Base-by-base conservation (phyloP, 495 filamentous ascomycete genomes). In the Xylaria sp. region DNA sequence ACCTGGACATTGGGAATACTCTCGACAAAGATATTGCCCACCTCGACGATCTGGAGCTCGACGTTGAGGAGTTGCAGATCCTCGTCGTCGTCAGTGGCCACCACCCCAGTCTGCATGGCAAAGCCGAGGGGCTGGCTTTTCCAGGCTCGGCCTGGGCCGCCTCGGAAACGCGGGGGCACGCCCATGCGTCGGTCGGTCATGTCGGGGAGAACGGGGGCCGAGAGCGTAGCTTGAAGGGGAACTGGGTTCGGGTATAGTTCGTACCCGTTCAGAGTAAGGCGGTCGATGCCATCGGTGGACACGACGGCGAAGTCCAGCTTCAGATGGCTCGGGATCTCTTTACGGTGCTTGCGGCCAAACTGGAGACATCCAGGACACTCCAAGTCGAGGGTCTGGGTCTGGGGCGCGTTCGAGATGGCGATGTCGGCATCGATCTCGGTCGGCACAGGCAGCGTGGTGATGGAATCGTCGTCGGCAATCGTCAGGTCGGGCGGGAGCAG, bases 21-120 rank as follows among this genome's bases (percentile, higher is more conserved):
- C n/a, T 80, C 70, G 46, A 87, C 66, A 44, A 85, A 84, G 26
- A 71, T 67, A 50, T 76, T 70, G 48, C 82, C 86, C n/a, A 88
- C 81, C 69, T 86, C 82, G 52, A 87, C 74, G 63, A 89, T 82
- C 71, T 84, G 80, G 15, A 88, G 67, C 57, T 86, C 80, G 40
- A 88, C 58, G 31, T 75, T 70, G 68, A 88, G 73, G 14, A 85
- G 73, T 57, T 85, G 79, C 29, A 85, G 57, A 11, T 76, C 57
- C 44, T 78, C 74, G 0, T 78, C 72, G 19, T 78, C 75, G n/a
- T 78, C 77, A 44, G 80, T 73, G 46, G 75, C 69, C 26, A 71
- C 37, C 29, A 69, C 70, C 8, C 57, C 70, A n/a, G 73, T 73
- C 63, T 80, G 71, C 58, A 85, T 61, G 44, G 77, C 77, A 53